phyloP scores from a whole-genome alignment of 1,284 basidiomycete genomes.

The Neolentinus lepideus region DNA sequence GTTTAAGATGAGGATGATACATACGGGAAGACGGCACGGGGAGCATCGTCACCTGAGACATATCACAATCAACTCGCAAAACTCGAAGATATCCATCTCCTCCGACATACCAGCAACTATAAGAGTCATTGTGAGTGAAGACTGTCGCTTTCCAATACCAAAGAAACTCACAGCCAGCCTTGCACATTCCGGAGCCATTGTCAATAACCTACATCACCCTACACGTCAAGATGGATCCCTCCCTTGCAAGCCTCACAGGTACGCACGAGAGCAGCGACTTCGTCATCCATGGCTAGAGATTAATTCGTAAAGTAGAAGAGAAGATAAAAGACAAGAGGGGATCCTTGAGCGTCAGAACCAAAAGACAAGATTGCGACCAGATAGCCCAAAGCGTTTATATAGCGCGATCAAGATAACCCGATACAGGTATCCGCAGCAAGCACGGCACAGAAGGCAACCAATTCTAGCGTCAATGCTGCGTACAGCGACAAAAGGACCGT shows the following conservation, averaged over 20 bases:
- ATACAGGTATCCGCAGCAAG: background rate
- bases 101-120: slow-evolving; percentile 40
- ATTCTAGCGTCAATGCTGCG: background rate
- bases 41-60: slow-evolving; percentile 56
- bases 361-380: background rate
- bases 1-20: slow-evolving; percentile 15
- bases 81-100: background rate
- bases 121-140: slow-evolving; percentile 16
- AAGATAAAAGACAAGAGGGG: slow-evolving; percentile 3
- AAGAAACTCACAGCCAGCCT: slow-evolving; percentile 74
- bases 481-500: background rate
- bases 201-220: slow-evolving; percentile 56
- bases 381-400: background rate
- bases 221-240: slow-evolving; percentile 3
- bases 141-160: slow-evolving; percentile 7
- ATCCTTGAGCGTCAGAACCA: slow-evolving; percentile 5
- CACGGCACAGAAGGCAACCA: background rate
- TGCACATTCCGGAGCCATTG: slow-evolving; percentile 90
- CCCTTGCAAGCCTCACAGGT: background rate
- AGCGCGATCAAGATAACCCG: background rate
- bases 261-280: slow-evolving; percentile 40
- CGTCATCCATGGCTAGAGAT: slow-evolving; percentile 32
- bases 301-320: slow-evolving; percentile 4
- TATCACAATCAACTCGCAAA: slow-evolving; percentile 9
- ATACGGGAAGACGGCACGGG: slow-evolving; percentile 66